Evolutionary conservation across 495 filamentous ascomycete genomes (phyloP), one percentile per base, ranked within the genome.

Genomic region (Podospora tetraspora): DNA sequence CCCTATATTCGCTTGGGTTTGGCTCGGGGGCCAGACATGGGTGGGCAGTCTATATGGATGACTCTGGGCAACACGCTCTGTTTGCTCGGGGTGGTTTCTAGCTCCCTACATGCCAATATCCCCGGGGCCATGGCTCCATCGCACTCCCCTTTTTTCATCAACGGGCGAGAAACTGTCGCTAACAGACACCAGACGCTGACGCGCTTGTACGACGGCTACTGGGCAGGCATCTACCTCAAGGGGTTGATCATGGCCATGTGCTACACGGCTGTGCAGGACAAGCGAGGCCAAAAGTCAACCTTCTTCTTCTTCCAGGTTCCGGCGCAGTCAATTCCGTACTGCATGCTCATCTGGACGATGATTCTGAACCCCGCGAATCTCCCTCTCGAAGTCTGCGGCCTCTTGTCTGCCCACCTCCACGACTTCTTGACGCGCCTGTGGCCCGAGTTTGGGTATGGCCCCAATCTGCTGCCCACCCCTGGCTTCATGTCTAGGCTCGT

Each of bases 41-140:
- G 91, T 96, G 92, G 93, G 91, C 93, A 82, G 83, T 84, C 85
- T 86, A 43, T 85, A 84, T 92, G 90, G 92, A 92, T 94, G 91
- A 90, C 85, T 89, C 84, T 82, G 80, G 79, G 82, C 81, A 86
- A 87, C 83, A 77, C 79, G 71, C 78, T 81, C 79, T 74, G 77
- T 90, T 88, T 81, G 78, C 85, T 83, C 58, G 77, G 85, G 86
- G 92, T 88, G 87, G 86, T 94, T 91, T 75, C 75, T 85, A 71
- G 88, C 88, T 88, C 91, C 92, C 92, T 97, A 97, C 92, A 97
- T 92, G 80, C 79, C 67, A 73, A 72, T 66, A 62, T 56, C 56
- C 63, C 37, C 70, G 25, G 37, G 13, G 11, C 29, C 58, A 59
- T 56, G 56, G 64, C 32, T 58, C 30, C 1, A 25, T 63, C 67